Conservation (phyloP, 2,329 filamentous ascomycete genomes). For the Sporothrix protearum region DNA sequence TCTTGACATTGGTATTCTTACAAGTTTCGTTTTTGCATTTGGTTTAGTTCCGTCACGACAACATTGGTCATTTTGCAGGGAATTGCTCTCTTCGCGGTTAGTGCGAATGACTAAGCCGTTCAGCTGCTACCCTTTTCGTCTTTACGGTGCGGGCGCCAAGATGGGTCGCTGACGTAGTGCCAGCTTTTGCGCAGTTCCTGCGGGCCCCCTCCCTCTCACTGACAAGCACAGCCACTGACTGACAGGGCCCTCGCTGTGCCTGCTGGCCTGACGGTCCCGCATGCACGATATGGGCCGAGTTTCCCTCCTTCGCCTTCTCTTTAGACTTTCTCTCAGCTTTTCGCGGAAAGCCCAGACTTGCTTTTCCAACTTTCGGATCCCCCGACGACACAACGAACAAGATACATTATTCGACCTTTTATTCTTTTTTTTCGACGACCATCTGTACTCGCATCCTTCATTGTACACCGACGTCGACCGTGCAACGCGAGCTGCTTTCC, state of each 20-base stretch:
- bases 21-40: not conserved
- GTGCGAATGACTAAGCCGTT: not conserved
- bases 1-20: not conserved
- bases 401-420: not conserved
- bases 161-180: conserved; percentile 18
- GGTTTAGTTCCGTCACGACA: not conserved
- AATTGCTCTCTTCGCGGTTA: not conserved
- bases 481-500: not conserved
- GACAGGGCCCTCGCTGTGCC: too few relatives aligned
- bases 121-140: not conserved
- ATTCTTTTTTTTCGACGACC: not conserved
- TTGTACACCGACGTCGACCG: not conserved
- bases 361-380: not conserved
- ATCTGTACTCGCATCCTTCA: not conserved
- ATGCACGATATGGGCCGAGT: not conserved
- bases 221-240: too few relatives aligned
- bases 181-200: not conserved
- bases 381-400: not conserved
- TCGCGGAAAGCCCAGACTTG: not conserved
- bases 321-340: not conserved
- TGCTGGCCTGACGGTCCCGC: not conserved
- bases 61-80: not conserved
- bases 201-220: conserved; percentile 13
- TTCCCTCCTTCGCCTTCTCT: not conserved
- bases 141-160: conserved; percentile 2